These are phyloP conservation scores for Salisapilia sapeloensis DNA, from an alignment of 352 stramenopile genomes.

Conservation along the genomic window DNA sequence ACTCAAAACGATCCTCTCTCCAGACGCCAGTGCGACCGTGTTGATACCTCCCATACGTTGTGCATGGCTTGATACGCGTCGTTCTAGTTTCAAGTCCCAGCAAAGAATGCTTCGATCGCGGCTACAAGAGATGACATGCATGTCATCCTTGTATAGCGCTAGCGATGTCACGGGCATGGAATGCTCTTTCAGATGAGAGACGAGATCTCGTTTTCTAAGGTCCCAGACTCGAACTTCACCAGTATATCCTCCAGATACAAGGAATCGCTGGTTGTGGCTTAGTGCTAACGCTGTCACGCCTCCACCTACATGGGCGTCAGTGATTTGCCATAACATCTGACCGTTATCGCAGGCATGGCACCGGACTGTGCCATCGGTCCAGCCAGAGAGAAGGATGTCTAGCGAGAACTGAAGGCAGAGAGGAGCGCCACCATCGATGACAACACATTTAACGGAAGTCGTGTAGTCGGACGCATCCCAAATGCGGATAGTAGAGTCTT, in stretches of 20 bases:
- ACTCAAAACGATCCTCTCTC: conserved; percentile 83
- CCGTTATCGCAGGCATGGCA: conserved; percentile 77
- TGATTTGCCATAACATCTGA: conserved; percentile 76
- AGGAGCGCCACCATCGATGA: conserved; percentile 38
- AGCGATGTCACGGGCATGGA: conserved; percentile 72
- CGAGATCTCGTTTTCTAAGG: conserved; percentile 77
- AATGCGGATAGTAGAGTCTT: conserved; percentile 77
- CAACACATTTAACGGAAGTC: conserved; percentile 25
- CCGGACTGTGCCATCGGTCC: conserved; percentile 80
- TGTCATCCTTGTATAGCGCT: conserved; percentile 81
- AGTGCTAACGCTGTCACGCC: conserved; percentile 81
- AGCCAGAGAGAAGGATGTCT: conserved; percentile 80
- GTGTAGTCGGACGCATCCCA: conserved; percentile 85
- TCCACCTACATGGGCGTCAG: conserved; percentile 78
- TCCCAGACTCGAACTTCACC: conserved; percentile 90
- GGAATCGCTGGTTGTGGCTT: conserved; percentile 82
- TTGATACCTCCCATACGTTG: conserved; percentile 90
- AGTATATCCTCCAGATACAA: conserved; percentile 58
- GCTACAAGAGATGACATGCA: conserved; percentile 79
- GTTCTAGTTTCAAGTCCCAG: conserved; percentile 85
- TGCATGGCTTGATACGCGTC: conserved; percentile 72
- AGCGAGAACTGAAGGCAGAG: conserved; percentile 74
- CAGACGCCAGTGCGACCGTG: conserved; percentile 68
- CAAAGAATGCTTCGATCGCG: conserved; percentile 84
- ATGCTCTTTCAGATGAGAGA: conserved; percentile 87